Conservation (phyloP, 805 yeast species). For the Teunomyces gatunensis region DNA sequence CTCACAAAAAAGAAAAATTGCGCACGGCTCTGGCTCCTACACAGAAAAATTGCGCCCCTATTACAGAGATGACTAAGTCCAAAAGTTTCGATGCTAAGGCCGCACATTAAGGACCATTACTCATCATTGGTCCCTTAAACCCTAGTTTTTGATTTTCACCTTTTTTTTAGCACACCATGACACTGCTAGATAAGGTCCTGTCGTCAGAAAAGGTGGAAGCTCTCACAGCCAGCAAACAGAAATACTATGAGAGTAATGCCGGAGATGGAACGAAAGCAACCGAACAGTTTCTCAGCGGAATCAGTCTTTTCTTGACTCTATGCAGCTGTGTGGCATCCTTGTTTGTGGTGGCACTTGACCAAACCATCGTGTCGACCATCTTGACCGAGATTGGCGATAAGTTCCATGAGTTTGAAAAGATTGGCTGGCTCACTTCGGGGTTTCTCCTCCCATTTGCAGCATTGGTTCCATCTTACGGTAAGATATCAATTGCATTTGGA, state of each 20-base stretch:
- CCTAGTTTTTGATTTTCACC: not conserved
- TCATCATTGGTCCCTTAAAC: not conserved
- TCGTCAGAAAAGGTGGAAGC: not conserved
- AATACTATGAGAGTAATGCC: slow-evolving; percentile 36
- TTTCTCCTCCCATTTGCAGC: slow-evolving; percentile 54
- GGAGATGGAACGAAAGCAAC: slow-evolving; percentile 40
- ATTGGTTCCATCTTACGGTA: slow-evolving; percentile 57
- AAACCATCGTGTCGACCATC: slow-evolving; percentile 55
- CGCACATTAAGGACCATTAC: not conserved
- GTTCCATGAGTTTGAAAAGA: slow-evolving; percentile 48
- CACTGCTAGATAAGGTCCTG: not conserved
- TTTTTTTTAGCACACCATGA: not conserved
- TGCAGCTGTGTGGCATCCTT: slow-evolving; percentile 28
- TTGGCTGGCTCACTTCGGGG: slow-evolving; percentile 61
- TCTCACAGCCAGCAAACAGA: slow-evolving; percentile 1
- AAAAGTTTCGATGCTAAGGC: not conserved
- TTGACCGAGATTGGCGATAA: slow-evolving; percentile 48
- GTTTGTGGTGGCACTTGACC: slow-evolving; percentile 51
- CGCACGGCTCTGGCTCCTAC: not conserved
- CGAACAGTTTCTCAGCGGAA: slow-evolving; percentile 34
- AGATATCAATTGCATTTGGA: slow-evolving; percentile 55
- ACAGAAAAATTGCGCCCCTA: not conserved
- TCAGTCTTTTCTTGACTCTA: slow-evolving; percentile 22
- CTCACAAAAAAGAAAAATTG: not conserved
- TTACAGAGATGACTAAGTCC: not conserved